These are phyloP conservation scores for Aspergillus versicolor DNA, from an alignment of 2,329 filamentous ascomycete genomes.

Conservation along the genomic window DNA sequence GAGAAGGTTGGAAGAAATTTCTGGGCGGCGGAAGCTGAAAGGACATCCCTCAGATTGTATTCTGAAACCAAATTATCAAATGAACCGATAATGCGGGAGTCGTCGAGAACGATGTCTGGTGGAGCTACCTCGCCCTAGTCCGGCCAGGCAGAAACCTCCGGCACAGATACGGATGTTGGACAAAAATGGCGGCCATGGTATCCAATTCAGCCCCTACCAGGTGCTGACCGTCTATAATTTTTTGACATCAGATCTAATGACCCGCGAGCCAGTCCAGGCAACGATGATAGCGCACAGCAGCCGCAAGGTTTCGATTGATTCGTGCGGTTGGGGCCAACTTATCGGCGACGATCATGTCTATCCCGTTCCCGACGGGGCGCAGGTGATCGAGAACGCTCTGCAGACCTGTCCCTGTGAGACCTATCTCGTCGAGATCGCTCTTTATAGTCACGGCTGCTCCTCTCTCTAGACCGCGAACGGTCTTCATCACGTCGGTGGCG, in stretches of 20 bases:
- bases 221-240: not conserved
- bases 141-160: not conserved
- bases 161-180: not conserved
- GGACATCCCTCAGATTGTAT: not conserved
- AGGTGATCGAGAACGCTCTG: constrained; percentile 30
- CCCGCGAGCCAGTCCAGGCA: not conserved
- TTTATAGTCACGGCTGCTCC: constrained; percentile 28
- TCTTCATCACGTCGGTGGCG: constrained; percentile 40
- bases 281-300: not conserved
- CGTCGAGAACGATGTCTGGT: not conserved
- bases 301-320: not conserved
- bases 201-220: not conserved
- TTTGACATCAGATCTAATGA: not conserved
- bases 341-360: constrained; percentile 33
- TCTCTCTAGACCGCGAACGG: constrained; percentile 32
- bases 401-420: constrained; percentile 27
- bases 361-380: constrained; percentile 28
- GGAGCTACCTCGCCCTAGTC: too few species aligned
- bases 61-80: not conserved
- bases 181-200: not conserved
- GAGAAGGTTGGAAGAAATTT: constrained; percentile 83
- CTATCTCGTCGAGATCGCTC: constrained; percentile 29
- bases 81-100: not conserved
- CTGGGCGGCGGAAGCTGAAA: constrained; percentile 46
- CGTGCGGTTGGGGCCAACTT: constrained; percentile 11